Conservation (phyloP, 108 stramenopile species). For the Nitzschia inconspicua region DNA sequence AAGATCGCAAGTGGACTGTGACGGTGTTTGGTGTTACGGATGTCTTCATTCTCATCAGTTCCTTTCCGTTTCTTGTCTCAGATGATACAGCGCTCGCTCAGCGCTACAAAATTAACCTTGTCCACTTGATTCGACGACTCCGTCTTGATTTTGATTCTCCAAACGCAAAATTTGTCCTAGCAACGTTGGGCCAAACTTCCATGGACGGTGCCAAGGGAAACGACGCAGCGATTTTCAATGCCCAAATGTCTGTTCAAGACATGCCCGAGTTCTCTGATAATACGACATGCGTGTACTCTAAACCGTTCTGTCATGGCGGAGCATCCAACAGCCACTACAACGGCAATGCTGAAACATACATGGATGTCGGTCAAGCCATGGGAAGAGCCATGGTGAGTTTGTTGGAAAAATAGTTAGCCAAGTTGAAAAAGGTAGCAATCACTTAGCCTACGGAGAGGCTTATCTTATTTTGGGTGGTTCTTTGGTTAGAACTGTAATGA, state of each 20-base stretch:
- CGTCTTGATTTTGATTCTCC: conserved; percentile 28
- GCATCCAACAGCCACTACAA: conserved; percentile 23
- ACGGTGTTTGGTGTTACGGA: too few species aligned
- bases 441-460: too few species aligned
- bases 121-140: conserved; percentile 16
- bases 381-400: conserved; percentile 33
- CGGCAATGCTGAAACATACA: conserved; percentile 35
- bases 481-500: too few species aligned
- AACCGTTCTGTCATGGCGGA: conserved; percentile 15
- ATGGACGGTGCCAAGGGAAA: conserved; percentile 2
- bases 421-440: too few species aligned
- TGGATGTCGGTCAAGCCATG: conserved; percentile 39
- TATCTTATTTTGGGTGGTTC: too few species aligned
- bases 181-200: conserved; percentile 26
- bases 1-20: too few species aligned
- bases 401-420: too few species aligned
- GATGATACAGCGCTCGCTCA: conserved; percentile 10
- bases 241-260: conserved; percentile 19
- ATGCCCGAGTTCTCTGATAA: conserved; percentile 26
- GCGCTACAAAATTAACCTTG: conserved; percentile 24
- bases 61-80: too few species aligned
- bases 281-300: conserved; percentile 20
- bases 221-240: conserved; percentile 17
- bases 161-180: conserved; percentile 33
- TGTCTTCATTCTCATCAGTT: too few species aligned